phyloP scores from a whole-genome alignment of 2,329 filamentous ascomycete species.

The Periconia digitata region DNA sequence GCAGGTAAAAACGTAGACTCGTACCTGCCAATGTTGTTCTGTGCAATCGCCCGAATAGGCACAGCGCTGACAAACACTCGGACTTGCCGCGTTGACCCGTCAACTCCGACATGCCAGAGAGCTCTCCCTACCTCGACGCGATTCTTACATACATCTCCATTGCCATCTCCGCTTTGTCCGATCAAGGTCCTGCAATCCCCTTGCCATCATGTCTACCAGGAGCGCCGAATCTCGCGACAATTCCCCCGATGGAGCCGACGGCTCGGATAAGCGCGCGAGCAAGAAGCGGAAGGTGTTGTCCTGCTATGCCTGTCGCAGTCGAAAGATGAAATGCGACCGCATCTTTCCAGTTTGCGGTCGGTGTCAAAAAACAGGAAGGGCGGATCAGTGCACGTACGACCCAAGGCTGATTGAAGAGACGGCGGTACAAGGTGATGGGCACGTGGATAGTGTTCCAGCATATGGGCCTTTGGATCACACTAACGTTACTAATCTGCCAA shows the following conservation, averaged over 20 bases:
- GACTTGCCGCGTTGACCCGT: conserved; percentile 7
- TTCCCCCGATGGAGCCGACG: conserved; percentile 31
- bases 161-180: conserved; percentile 29
- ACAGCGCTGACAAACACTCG: conserved; percentile 10
- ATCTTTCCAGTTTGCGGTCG: conserved; percentile 48
- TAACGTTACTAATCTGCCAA: conserved; percentile 4
- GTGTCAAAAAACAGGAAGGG: conserved; percentile 47
- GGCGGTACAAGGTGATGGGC: conserved; percentile 23
- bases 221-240: conserved; percentile 34
- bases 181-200: conserved; percentile 6
- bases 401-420: conserved; percentile 38
- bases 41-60: not conserved
- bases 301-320: conserved; percentile 49
- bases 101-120: conserved; percentile 2
- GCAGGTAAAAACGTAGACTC: too few relatives aligned
- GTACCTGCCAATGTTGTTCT: too few relatives aligned
- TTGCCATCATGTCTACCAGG: conserved; percentile 26
- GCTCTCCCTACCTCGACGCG: not conserved
- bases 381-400: conserved; percentile 46
- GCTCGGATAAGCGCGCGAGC: conserved; percentile 42
- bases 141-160: conserved; percentile 17
- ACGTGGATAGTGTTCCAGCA: conserved; percentile 15
- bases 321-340: conserved; percentile 53
- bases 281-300: conserved; percentile 51
- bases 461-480: conserved; percentile 6